Evolutionary conservation across 345 rosid species (phyloP), one percentile per base, ranked within the genome.

Genomic region (Lumnitzera racemosa): DNA sequence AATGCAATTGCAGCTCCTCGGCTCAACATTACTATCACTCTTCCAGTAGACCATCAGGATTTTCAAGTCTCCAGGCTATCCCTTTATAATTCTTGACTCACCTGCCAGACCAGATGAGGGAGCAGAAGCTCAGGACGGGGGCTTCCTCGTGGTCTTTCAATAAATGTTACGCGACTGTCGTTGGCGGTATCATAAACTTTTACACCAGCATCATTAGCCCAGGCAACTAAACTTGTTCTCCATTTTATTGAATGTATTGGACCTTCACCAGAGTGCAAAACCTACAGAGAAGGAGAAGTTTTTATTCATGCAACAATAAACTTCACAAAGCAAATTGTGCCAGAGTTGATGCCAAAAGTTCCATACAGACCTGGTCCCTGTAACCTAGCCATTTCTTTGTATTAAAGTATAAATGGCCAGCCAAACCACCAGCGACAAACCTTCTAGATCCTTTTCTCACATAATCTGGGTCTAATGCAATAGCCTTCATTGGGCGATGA

Each of bases 41-140:
- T 9, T 36, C 20, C 24, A 17, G 55, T 11, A 23, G 17, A 7
- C 25, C 7, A 23, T 49, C 31, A 53, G 41, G 46, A 24, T 59
- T 50, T 41, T 14, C 27, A 43, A 25, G 52, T 43, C 15, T 31
- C 51, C 20, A 27, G 46, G 53, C 48, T 23, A 47, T 10, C 36
- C 24, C 58, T 49, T 12, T 0, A 48, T 16, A 49, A 65, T 3
- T 61, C 46, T 66, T 43, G 10, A 72, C 88, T 57, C 67, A 86
- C 99, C 92, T 95, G 99, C 99, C 99, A 95, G 75, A 95, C 97
- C 69, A 95, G 77, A 67, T 88, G 96, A 51, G 97, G 99, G 56
- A 85, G 77, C 78, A 95, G 78, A 64, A 89, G 82, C 79, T 90
- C 97, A 47, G 97, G 90, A 49, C 79, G 84, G 43, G 97, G 99